Evolutionary conservation across 2,329 filamentous ascomycete genomes (phyloP).

Genomic region (Davidsoniella eucalypti): DNA sequence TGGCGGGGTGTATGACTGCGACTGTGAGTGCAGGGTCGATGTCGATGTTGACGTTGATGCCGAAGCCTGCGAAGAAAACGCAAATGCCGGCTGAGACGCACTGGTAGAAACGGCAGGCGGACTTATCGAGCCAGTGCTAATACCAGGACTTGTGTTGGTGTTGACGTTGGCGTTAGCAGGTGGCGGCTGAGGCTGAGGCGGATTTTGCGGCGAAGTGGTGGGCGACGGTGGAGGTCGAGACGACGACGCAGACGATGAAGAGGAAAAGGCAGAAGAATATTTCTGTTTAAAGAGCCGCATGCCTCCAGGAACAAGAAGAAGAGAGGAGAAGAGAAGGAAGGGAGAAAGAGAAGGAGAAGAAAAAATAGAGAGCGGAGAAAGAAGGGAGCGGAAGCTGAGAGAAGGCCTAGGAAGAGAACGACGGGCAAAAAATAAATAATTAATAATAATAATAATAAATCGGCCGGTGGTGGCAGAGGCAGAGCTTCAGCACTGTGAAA

Average conservation of each 20-base stretch:
- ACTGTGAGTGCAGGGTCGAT: slow-evolving; percentile 1
- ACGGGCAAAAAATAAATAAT: slow-evolving; percentile 12
- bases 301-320: slow-evolving; percentile 13
- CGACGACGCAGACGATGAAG: slow-evolving; percentile 8
- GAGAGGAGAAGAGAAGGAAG: slow-evolving; percentile 9
- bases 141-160: neutral
- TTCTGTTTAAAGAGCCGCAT: slow-evolving; percentile 13
- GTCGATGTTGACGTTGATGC: slow-evolving; percentile 1
- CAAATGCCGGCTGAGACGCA: neutral
- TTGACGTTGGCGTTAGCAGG: neutral
- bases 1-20: slow-evolving; percentile 4
- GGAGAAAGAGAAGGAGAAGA: slow-evolving; percentile 2
- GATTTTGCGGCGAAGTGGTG: neutral
- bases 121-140: neutral
- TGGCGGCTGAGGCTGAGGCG: neutral
- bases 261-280: slow-evolving; percentile 10
- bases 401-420: slow-evolving; percentile 7
- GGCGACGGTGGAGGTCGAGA: slow-evolving; percentile 2
- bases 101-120: neutral
- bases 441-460: neutral
- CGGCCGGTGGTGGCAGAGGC: too few relatives aligned
- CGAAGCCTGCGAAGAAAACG: neutral
- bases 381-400: slow-evolving; percentile 12
- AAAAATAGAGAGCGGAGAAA: slow-evolving; percentile 16
- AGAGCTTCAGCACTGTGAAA: too few relatives aligned